Evolutionary conservation across 164 flowering plant genomes (phyloP), one percentile per base, ranked within the genome.

Genomic region (Platanus orientalis): DNA sequence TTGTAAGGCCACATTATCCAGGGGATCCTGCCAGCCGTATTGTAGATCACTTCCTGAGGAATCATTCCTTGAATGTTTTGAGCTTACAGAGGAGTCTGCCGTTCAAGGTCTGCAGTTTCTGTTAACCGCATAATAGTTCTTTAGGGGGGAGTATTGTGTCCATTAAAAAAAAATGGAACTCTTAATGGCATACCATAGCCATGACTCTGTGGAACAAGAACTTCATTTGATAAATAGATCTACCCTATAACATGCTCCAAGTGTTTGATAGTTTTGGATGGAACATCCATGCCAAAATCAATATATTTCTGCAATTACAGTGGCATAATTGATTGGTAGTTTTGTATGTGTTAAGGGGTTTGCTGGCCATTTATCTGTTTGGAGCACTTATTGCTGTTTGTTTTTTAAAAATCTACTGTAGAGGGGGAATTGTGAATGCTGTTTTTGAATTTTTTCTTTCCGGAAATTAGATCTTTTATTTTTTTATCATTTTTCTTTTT

Each of bases 21-120:
- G 96, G 72, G 95, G 98, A 52, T 82, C 86, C 34, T 86, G 74
- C 76, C 96, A 94, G 78, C 97, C 98, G 27, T 91, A 70, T 67
- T 91, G 95, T 67, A 68, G 87, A 47, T 72, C 84, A 16, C 88
- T 94, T 67, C 98, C 98, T 40, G 92, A 89, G 26, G 89, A 91
- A 76, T 82, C 92, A 51, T 71, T 94, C 27, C 81, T 91, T 59
- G 86, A 91, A 65, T 91, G 96, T 80, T 86, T 94, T 67, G 83
- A 84, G 75, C 61, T 67, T 25, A 59, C 71, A 26, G 69, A 75
- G 45, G 86, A 79, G 54, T 79, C 84, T 10, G 53, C 64, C 51
- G 66, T 87, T 68, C 76, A 76, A 76, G 96, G 92, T 87, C 69
- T 69, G 72, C 60, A 4, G 6, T 60, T 63, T 57, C 25, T 19